phyloP scores from a whole-genome alignment of 306 rosid species.

The Rosa lucieae region DNA sequence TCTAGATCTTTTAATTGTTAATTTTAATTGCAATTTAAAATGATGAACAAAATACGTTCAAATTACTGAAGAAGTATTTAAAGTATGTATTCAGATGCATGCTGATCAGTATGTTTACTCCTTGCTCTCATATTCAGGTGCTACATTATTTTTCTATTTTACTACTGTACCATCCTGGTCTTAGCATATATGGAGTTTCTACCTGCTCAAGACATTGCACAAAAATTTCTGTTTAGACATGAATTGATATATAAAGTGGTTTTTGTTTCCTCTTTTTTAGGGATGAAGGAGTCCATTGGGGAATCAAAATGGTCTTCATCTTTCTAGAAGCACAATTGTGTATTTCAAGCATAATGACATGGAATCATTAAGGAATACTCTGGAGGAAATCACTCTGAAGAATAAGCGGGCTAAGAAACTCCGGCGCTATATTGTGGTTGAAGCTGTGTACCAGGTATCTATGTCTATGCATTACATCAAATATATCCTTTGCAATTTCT shows the following conservation, averaged over 20 bases:
- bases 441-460: no score
- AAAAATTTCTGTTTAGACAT: background rate
- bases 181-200: background rate
- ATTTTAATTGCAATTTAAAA: background rate
- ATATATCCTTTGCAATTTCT: no score
- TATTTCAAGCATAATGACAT: slow-evolving; percentile 89
- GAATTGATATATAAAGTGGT: slow-evolving; percentile 8
- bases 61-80: background rate
- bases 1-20: slow-evolving; percentile 13
- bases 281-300: slow-evolving; percentile 99
- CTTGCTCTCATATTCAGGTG: background rate
- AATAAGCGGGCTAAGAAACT: no score
- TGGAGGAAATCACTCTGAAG: no score
- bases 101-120: background rate
- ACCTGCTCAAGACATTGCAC: background rate
- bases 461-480: no score
- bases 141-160: background rate
- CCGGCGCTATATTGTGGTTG: no score
- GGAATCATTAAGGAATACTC: slow-evolving; percentile 73
- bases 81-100: background rate
- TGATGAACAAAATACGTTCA: background rate
- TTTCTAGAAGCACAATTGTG: slow-evolving; percentile 88
- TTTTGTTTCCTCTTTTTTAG: slow-evolving; percentile 40
- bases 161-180: background rate
- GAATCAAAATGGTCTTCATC: slow-evolving; percentile 93